Evolutionary conservation across 345 rosid species (phyloP).

Genomic region (Syzygium jambos): DNA sequence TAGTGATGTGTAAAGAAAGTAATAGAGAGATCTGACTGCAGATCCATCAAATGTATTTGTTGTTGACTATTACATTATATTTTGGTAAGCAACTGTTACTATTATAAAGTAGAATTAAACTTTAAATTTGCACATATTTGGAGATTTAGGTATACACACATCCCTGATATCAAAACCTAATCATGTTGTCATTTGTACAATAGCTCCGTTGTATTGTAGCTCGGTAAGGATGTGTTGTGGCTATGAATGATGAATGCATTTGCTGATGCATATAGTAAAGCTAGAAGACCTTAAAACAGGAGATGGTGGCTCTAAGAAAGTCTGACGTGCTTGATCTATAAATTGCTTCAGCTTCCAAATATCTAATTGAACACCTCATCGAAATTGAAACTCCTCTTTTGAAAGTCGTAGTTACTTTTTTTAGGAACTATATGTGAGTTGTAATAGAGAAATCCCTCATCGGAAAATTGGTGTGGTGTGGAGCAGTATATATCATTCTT

Average conservation of each 20-base stretch:
- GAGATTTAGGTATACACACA: not conserved
- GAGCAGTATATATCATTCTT: no score
- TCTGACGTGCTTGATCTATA: not conserved
- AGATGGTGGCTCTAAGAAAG: not conserved
- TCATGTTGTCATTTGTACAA: not conserved
- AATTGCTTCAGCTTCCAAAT: not conserved
- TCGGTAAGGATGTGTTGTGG: not conserved
- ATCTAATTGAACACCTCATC: not conserved
- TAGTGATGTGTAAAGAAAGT: not conserved
- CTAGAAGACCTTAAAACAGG: not conserved
- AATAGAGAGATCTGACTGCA: accelerated
- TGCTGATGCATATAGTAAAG: not conserved
- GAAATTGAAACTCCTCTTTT: not conserved
- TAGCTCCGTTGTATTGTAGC: not conserved
- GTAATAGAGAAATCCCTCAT: no score
- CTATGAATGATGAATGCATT: not conserved
- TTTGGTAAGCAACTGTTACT: not conserved
- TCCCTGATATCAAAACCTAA: not conserved
- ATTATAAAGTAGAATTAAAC: not conserved
- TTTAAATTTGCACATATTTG: not conserved
- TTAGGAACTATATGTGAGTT: no score
- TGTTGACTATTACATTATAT: not conserved
- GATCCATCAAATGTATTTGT: accelerated
- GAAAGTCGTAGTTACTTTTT: not conserved
- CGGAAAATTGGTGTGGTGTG: no score